Evolutionary conservation across 106 monocot genomes (phyloP), one percentile per base, ranked within the genome.

Genomic region (Dactylorhiza incarnata): DNA sequence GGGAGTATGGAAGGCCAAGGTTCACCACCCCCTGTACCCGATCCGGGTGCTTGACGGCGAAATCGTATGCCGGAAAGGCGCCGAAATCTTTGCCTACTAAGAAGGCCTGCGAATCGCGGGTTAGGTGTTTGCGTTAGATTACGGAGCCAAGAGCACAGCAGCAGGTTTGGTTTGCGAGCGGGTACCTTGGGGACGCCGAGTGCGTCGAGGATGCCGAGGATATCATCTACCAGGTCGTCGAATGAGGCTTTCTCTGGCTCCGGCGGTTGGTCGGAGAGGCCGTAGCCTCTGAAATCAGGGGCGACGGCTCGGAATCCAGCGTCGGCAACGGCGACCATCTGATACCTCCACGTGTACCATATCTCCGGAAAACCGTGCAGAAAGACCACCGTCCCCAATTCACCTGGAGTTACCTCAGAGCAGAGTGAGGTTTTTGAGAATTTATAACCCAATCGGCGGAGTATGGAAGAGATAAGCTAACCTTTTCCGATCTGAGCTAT

Each of bases 291-390:
- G 51, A 74, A 78, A 56, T 92, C 95, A 7, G 74, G 89, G 0
- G 95, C 89, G 9, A 95, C 81, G n/a, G 95, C 89, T 47, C 80
- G 84, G 72, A 81, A 92, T 14, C 92, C 92, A 0, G 87, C 95
- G 3, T 68, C 76, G 16, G 89, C 89, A 3, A 72, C 86, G 2
- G 95, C 91, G 9, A 88, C 5, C 95, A 95, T 90, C 73, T 92
- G 95, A 74, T 95, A 86, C 79, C 88, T 86, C 90, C 95, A 95
- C 2, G 89, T 84, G 84, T 92, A 90, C 95, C 95, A 95, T 65
- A 92, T 88, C 84, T 95, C 95, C 9, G 92, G 95, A 67, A 95
- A 92, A 0, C 89, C 89, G 63, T 89, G 92, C 45, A 89, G 68
- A 76, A 92, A 86, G 43, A 92, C 49, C 53, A 91, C 89, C 20